Base-by-base conservation (phyloP, 73 alveolate genomes). In the Paramecium tetraurelia region DNA sequence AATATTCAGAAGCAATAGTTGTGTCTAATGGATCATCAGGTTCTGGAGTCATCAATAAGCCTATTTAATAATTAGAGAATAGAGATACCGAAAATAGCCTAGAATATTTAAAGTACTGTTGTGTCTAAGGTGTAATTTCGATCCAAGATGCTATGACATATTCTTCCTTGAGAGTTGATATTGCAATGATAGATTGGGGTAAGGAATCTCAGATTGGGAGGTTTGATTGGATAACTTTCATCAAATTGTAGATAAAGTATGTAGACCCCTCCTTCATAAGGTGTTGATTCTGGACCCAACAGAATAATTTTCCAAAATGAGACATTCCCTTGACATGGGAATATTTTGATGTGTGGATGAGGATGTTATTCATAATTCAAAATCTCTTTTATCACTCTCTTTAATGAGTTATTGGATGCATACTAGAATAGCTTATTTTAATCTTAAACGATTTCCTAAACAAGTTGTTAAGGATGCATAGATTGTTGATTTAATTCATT, bases 121-220 rank as follows among this genome's bases (percentile, higher is more conserved):
- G 85, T 33, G 5, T 69, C 96, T 20, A 93, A 92, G 0, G 95
- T 38, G 58, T 86, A 93, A 59, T 57, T 43, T 9, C 86, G 36
- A 27, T 59, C 89, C 57, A 93, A 59, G 4, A 92, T 83, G 11
- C 89, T 77, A 31, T 58, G 86, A 58, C 96, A 93, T 16, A 58
- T 92, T 94, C 96, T 83, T 50, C 95, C 92, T 93, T 88, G 24
- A 0, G 96, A 72, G 69, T 83, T 93, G 21, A 93, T 43, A 59
- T 93, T 93, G 40, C 95, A 92, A 90, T 93, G 96, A 76, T 93
- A 93, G 27, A 93, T 93, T 8, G 93, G 95, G 22, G 96, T 93
- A 10, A 92, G 41, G 44, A 93, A 93, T 83, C 89, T 89, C 22
- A 93, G 20, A 31, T 58, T 27, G 2, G 96, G 96, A 2, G 96